A percentile compares a stretch with the other conserved stretches of the same genome.
phyloP scores from a whole-genome alignment of 2,329 filamentous ascomycete genomes.

The Graphilbum ipis-grandicollis region DNA sequence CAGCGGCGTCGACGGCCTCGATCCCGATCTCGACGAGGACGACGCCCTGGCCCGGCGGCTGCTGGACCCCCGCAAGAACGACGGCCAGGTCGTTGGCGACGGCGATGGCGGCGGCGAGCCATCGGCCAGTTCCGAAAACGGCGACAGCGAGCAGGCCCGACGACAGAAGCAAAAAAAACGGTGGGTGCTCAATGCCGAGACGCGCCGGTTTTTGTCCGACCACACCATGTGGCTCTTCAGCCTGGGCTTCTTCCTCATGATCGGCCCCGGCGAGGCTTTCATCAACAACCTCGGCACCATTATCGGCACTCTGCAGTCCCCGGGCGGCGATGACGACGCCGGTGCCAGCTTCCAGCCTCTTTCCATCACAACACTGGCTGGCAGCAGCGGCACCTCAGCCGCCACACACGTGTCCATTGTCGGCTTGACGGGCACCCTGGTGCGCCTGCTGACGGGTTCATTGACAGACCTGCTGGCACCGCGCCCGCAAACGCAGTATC shows the following conservation, averaged over 20 bases:
- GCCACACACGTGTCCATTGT: conserved; percentile 89
- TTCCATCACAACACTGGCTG: conserved; percentile 10
- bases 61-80: conserved; percentile 8
- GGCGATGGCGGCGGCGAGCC: no score
- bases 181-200: conserved; percentile 84
- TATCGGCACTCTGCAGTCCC: conserved; percentile 65
- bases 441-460: conserved; percentile 75
- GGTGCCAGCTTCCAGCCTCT: not conserved
- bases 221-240: conserved; percentile 94
- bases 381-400: conserved; percentile 36
- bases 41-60: conserved; percentile 3
- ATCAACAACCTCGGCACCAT: conserved; percentile 95
- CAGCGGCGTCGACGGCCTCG: not conserved
- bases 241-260: conserved; percentile 77
- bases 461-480: conserved; percentile 76
- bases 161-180: conserved; percentile 53
- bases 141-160: conserved; percentile 24
- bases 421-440: conserved; percentile 76
- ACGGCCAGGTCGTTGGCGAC: no score
- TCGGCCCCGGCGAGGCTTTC: conserved; percentile 91
- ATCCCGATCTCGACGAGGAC: conserved; percentile 3
- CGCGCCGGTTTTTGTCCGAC: conserved; percentile 66
- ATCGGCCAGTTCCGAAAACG: no score
- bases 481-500: conserved; percentile 40
- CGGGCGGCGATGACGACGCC: conserved; percentile 10